Conservation (phyloP, 73 alveolate genomes). For the Loxodes magnus region DNA sequence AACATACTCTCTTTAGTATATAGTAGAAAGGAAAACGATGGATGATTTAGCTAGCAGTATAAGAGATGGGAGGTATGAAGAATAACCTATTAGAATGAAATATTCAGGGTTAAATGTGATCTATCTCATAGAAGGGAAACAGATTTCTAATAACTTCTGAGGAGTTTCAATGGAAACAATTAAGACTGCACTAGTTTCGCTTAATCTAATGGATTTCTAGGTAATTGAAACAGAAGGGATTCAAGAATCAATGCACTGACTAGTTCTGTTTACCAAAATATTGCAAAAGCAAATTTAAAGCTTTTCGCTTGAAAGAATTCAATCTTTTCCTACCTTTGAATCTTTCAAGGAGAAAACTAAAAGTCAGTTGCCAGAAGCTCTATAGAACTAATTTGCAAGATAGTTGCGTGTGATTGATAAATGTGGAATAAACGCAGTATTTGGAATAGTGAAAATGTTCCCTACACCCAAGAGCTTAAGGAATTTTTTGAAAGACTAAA, state of each 20-base stretch:
- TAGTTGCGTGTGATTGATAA: conserved; percentile 68
- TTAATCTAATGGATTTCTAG: conserved; percentile 31
- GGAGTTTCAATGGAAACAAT: conserved; percentile 16
- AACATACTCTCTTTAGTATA: conserved; percentile 64
- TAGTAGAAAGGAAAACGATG: conserved; percentile 82
- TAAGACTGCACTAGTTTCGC: conserved; percentile 33
- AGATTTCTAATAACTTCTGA: conserved; percentile 12
- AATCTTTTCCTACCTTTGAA: conserved; percentile 37
- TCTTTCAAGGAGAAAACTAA: conserved; percentile 49
- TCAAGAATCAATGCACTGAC: conserved; percentile 39
- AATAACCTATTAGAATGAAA: conserved; percentile 70
- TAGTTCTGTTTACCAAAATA: conserved; percentile 29
- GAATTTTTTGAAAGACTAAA: conserved; percentile 38
- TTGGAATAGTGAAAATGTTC: conserved; percentile 51
- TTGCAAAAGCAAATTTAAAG: conserved; percentile 20
- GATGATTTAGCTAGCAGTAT: conserved; percentile 82
- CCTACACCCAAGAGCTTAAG: conserved; percentile 57
- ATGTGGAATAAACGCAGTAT: conserved; percentile 63
- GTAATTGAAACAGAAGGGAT: conserved; percentile 14
- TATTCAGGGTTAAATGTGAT: conserved; percentile 54
- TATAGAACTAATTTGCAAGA: conserved; percentile 52
- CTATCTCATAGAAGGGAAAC: conserved; percentile 80
- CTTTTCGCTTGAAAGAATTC: conserved; percentile 14
- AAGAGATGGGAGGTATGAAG: conserved; percentile 82
- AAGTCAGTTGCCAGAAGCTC: conserved; percentile 54